Evolutionary conservation across 2,329 filamentous ascomycete species (phyloP).

Genomic region (Aspergillus ochraceus): DNA sequence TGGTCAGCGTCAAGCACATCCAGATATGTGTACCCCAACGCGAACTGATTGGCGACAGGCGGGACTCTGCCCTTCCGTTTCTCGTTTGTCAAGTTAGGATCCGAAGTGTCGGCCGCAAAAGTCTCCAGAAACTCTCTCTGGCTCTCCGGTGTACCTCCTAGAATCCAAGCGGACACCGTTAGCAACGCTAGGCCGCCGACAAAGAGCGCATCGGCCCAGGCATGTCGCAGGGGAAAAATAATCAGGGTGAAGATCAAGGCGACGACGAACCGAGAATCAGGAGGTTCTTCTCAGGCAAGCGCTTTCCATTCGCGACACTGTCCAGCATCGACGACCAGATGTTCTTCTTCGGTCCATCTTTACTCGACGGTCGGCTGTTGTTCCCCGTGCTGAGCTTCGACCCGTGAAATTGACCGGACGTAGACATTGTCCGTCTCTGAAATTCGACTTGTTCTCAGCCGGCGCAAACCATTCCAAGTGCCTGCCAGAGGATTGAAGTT

Average conservation of each 20-base stretch:
- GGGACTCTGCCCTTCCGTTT: constrained; percentile 58
- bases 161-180: constrained; percentile 16
- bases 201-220: constrained; percentile 4
- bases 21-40: constrained; percentile 91
- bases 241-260: neutral
- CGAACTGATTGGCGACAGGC: constrained; percentile 87
- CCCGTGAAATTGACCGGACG: constrained; percentile 36
- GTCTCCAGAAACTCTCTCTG: constrained; percentile 80
- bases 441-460: constrained; percentile 32
- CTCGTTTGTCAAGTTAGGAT: constrained; percentile 47
- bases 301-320: constrained; percentile 83
- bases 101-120: constrained; percentile 45
- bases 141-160: constrained; percentile 78
- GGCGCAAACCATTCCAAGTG: constrained; percentile 36
- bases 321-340: constrained; percentile 95
- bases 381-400: constrained; percentile 29
- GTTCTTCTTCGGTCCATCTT: constrained; percentile 73
- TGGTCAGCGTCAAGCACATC: constrained; percentile 92
- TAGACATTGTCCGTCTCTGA: constrained; percentile 40
- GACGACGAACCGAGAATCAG: constrained; percentile 70
- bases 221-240: constrained; percentile 7
- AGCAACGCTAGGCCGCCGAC: constrained; percentile 13
- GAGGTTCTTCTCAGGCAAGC: constrained; percentile 87
- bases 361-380: constrained; percentile 50
- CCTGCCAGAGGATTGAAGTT: neutral